These are phyloP conservation scores for Penicillium sclerotiorum DNA, from an alignment of 2,329 filamentous ascomycete genomes.

Conservation along the genomic window DNA sequence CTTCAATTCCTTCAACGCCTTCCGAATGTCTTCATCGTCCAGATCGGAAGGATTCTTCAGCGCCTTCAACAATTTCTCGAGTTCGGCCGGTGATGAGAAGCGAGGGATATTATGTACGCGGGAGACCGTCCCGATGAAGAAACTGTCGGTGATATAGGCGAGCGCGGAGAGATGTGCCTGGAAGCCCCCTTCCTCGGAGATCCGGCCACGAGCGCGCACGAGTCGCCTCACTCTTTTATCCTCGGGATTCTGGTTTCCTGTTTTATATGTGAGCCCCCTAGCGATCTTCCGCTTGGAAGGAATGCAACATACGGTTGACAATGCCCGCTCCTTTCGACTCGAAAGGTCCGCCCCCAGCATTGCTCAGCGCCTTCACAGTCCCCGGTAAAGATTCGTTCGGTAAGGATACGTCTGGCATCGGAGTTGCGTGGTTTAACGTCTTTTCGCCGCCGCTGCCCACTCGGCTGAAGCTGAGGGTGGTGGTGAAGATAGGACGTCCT, in stretches of 20 bases:
- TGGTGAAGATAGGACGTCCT: constrained; percentile 90
- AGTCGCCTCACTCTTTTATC: constrained; percentile 67
- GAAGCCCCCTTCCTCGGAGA: constrained; percentile 72
- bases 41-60: constrained; percentile 49
- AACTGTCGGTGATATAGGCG: constrained; percentile 90
- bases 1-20: constrained; percentile 46
- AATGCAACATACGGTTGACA: constrained; percentile 50
- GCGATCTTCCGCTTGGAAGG: not conserved
- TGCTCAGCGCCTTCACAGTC: constrained; percentile 32
- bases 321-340: constrained; percentile 60
- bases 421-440: constrained; percentile 66
- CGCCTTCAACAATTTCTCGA: constrained; percentile 41
- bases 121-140: constrained; percentile 87
- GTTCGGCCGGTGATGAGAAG: constrained; percentile 59
- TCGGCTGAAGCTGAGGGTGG: constrained; percentile 84
- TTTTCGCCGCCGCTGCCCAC: constrained; percentile 57
- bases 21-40: constrained; percentile 43
- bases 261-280: constrained; percentile 21
- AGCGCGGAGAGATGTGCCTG: constrained; percentile 83
- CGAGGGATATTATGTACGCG: constrained; percentile 80
- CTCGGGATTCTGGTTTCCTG: constrained; percentile 57
- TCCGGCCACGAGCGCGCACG: constrained; percentile 59
- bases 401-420: constrained; percentile 58
- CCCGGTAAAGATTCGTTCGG: constrained; percentile 38
- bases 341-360: constrained; percentile 55